These are phyloP conservation scores for Cyathus striatus DNA, from an alignment of 768 basidiomycete genomes.

Conservation along the genomic window DNA sequence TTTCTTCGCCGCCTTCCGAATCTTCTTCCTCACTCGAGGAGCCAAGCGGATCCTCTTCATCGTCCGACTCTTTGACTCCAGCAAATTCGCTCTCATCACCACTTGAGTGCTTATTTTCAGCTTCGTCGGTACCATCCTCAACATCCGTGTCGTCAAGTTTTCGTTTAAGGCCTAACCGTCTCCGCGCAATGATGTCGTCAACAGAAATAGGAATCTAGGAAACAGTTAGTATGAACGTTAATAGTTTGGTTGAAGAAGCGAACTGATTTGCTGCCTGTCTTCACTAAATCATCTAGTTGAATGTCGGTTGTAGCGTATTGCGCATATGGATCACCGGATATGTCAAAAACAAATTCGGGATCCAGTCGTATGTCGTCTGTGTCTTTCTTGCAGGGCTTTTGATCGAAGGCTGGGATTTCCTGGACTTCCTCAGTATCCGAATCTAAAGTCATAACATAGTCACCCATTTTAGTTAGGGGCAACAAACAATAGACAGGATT, in stretches of 20 bases:
- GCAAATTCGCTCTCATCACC: slow-evolving; percentile 22
- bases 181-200: slow-evolving; percentile 86
- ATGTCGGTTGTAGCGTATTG: slow-evolving; percentile 41
- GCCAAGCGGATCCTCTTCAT: slow-evolving; percentile 28
- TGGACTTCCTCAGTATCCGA: slow-evolving; percentile 67
- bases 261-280: slow-evolving; percentile 61
- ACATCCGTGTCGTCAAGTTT: slow-evolving; percentile 38
- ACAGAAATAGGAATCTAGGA: slow-evolving; percentile 75
- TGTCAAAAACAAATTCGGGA: slow-evolving; percentile 80
- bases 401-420: too few relatives aligned
- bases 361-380: slow-evolving; percentile 63
- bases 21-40: slow-evolving; percentile 20
- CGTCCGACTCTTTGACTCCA: slow-evolving; percentile 23
- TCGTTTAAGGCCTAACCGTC: slow-evolving; percentile 57
- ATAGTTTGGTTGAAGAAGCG: slow-evolving; percentile 12
- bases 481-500: too few relatives aligned
- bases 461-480: too few relatives aligned
- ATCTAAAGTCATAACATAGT: slow-evolving; percentile 82
- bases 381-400: slow-evolving; percentile 19
- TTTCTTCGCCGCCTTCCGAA: slow-evolving; percentile 11
- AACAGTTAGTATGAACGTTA: slow-evolving; percentile 5
- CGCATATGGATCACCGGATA: slow-evolving; percentile 63
- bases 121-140: slow-evolving; percentile 21
- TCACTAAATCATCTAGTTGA: slow-evolving; percentile 51
- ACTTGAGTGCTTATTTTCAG: too few relatives aligned